A percentile compares a stretch with the other conserved stretches of the same genome.
Evolutionary conservation across 129 eudicot genomes (phyloP).

Genomic region (Cynara cardunculus): DNA sequence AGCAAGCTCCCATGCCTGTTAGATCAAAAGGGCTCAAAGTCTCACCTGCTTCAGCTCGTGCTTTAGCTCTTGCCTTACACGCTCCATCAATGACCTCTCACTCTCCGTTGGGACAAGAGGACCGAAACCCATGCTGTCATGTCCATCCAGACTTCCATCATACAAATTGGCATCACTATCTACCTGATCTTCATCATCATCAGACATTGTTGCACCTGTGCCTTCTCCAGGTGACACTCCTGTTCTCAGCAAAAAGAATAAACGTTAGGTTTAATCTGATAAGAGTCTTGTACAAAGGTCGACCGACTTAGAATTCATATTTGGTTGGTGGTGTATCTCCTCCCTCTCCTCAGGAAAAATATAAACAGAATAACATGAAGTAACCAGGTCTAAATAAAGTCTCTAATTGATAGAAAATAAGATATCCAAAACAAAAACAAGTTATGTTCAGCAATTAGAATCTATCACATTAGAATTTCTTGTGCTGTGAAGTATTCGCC

Average conservation of each 20-base stretch:
- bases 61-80: constrained; percentile 83
- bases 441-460: background rate
- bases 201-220: constrained; percentile 92
- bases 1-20: no score
- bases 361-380: no score
- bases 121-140: constrained; percentile 79
- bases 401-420: background rate
- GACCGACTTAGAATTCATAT: background rate
- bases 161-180: constrained; percentile 76
- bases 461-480: background rate
- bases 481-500: no score
- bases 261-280: background rate
- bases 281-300: background rate
- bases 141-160: constrained; percentile 79
- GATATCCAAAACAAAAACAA: background rate
- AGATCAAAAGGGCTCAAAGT: background rate
- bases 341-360: background rate
- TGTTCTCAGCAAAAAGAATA: constrained; percentile 3
- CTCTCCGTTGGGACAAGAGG: constrained; percentile 84
- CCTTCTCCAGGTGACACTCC: constrained; percentile 92
- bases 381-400: no score
- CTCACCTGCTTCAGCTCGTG: constrained; percentile 79
- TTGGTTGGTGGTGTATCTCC: background rate
- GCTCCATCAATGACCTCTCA: constrained; percentile 87
- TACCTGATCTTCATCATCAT: constrained; percentile 75